Evolutionary conservation across 2,329 filamentous ascomycete species (phyloP), one percentile per base, ranked within the genome.

Genomic region (Aspergillaceae sp.): DNA sequence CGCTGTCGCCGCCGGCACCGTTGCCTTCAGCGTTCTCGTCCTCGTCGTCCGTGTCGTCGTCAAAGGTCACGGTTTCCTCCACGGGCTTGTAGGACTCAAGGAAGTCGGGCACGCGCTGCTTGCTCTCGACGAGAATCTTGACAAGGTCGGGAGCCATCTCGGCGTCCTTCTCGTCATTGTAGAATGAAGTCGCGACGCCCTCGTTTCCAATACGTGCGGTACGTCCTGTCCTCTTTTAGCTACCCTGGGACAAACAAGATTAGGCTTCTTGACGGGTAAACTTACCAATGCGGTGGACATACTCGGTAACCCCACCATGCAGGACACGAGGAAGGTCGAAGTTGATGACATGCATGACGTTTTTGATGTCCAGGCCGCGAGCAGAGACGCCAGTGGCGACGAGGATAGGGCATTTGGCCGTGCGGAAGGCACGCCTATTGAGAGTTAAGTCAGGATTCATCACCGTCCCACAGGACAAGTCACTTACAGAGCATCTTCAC

Each of bases 341-440:
- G 69, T 98, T 97, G 75, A 98, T 84, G 49, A 98, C 86, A 53
- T 95, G 88, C 72, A 83, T 81, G 4, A 97, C 84, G 53, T 92
- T 88, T 48, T 80, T 80, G 33, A 96, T 84, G 56, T 97, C 90
- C 32, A 96, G 82, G 5, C 92, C 92, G 56, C 92, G 88, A 60
- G 88, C 86, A 43, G 85, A 83, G 43, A 98, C 79, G 41, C 87
- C 87, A 26, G 91, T 97, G 7, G 91, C 82, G 49, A 97, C 79
- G 48, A 98, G 67, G 46, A 98, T 86, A 0, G 91, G 90, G 7
- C 78, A 75, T 30, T 76, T 78, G 1, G 86, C 91, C 19, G 71
- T 73, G 19, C 86, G 83, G 76, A 97, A 97, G 1, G 84, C 77
- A 56, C 89, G 82, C 42, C 78, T 80, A n/a, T 47, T 28, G 34